A percentile compares a stretch with the other conserved stretches of the same genome.
phyloP scores from a whole-genome alignment of 2,329 filamentous ascomycete species.

The Aspergillus luchuensis region DNA sequence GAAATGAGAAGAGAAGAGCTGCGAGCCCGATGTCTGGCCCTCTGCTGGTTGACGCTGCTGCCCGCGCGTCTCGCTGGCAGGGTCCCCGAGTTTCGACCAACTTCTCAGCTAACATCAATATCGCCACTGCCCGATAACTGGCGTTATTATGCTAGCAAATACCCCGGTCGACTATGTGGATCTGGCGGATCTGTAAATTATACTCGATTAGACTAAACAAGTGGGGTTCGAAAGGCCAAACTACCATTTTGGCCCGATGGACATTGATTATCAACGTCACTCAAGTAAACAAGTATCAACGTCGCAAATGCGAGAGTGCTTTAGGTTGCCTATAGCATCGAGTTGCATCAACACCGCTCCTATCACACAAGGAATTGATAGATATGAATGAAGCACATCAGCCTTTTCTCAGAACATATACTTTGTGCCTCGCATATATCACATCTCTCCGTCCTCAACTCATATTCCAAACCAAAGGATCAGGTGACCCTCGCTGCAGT shows the following conservation, averaged over 20 bases:
- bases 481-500: no score
- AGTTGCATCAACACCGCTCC: no score
- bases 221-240: background rate
- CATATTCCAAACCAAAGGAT: no score
- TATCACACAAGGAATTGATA: no score
- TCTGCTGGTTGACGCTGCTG: background rate
- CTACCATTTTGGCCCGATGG: background rate
- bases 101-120: background rate
- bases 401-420: no score
- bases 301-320: no score
- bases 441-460: no score
- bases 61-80: background rate
- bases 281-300: no score
- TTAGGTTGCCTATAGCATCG: no score
- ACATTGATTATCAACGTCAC: background rate
- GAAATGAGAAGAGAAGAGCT: constrained; percentile 7
- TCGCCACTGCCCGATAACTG: background rate
- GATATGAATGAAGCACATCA: no score
- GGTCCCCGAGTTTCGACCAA: background rate
- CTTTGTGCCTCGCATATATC: no score
- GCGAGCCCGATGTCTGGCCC: constrained; percentile 8
- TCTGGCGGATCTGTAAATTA: no score
- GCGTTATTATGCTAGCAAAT: background rate
- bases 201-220: background rate
- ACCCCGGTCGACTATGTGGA: background rate